A percentile compares a stretch with the other conserved stretches of the same genome.
phyloP scores from a whole-genome alignment of 1,139 yeast genomes.

The Candida freyschussii region DNA sequence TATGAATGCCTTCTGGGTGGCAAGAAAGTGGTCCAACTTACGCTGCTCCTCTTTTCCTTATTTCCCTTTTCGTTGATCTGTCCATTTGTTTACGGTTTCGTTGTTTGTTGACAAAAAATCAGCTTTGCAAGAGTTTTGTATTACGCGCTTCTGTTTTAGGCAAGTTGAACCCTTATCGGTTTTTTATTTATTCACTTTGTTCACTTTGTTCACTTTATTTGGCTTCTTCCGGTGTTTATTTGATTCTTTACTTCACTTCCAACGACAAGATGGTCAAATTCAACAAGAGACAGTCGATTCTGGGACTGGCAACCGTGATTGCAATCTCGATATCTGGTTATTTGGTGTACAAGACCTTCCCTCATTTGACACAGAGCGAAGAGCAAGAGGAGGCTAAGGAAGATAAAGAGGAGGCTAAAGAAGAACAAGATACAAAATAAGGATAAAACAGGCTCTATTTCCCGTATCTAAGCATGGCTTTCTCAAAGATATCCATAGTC shows the following conservation, averaged over 20 bases:
- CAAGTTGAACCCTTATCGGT: constrained; percentile 5
- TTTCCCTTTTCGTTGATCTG: constrained; percentile 14
- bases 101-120: constrained; percentile 1
- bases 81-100: constrained; percentile 9
- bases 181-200: neutral
- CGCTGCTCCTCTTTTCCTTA: constrained; percentile 23
- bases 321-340: constrained; percentile 38
- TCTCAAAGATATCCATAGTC: constrained; percentile 42
- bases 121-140: neutral
- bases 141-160: constrained; percentile 5
- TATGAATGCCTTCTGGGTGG: constrained; percentile 4
- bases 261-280: constrained; percentile 12
- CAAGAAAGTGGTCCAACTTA: constrained; percentile 2
- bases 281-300: constrained; percentile 13
- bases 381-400: constrained; percentile 6
- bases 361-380: constrained; percentile 35
- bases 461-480: constrained; percentile 40
- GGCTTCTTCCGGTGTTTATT: too few species aligned
- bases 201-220: too few species aligned
- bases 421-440: constrained; percentile 2
- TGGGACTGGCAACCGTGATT: constrained; percentile 36
- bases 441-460: constrained; percentile 4
- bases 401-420: constrained; percentile 1
- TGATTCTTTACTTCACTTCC: neutral
- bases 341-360: constrained; percentile 45